Percentiles rank a stretch among this genome's conserved stretches.
Conservation (phyloP, 805 yeast genomes). For the Hanseniaspora guilliermondii region DNA sequence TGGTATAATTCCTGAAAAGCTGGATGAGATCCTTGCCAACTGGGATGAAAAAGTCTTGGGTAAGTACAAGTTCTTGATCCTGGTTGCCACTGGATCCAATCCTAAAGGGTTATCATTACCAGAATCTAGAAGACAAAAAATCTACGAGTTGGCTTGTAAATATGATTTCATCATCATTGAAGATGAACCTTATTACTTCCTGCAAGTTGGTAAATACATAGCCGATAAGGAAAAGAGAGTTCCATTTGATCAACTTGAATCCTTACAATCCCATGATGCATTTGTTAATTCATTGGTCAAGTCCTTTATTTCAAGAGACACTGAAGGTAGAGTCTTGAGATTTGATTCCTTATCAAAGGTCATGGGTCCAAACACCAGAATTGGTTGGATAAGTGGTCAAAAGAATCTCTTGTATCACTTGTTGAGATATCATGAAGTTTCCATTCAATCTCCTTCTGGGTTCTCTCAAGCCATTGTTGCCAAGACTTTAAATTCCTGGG, state of each 20-base stretch:
- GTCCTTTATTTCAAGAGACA: constrained; percentile 62
- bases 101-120: constrained; percentile 88
- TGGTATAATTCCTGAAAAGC: constrained; percentile 64
- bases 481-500: constrained; percentile 74
- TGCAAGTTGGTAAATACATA: constrained; percentile 81
- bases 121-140: constrained; percentile 58
- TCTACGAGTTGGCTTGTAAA: constrained; percentile 69
- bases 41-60: constrained; percentile 55
- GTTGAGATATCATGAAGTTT: constrained; percentile 64
- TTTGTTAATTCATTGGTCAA: constrained; percentile 57
- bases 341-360: constrained; percentile 86
- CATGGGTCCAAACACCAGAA: constrained; percentile 78
- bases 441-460: constrained; percentile 72
- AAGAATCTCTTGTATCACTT: constrained; percentile 48
- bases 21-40: constrained; percentile 46
- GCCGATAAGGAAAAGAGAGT: constrained; percentile 24
- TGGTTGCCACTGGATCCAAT: constrained; percentile 93
- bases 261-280: constrained; percentile 40
- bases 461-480: constrained; percentile 59
- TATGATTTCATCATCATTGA: constrained; percentile 80
- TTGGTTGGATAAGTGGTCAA: constrained; percentile 84
- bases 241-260: constrained; percentile 12
- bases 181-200: constrained; percentile 95
- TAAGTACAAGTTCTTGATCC: constrained; percentile 77
- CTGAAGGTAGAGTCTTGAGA: constrained; percentile 81